phyloP scores from a whole-genome alignment of 2,329 filamentous ascomycete species.

The Microdochium paspali region DNA sequence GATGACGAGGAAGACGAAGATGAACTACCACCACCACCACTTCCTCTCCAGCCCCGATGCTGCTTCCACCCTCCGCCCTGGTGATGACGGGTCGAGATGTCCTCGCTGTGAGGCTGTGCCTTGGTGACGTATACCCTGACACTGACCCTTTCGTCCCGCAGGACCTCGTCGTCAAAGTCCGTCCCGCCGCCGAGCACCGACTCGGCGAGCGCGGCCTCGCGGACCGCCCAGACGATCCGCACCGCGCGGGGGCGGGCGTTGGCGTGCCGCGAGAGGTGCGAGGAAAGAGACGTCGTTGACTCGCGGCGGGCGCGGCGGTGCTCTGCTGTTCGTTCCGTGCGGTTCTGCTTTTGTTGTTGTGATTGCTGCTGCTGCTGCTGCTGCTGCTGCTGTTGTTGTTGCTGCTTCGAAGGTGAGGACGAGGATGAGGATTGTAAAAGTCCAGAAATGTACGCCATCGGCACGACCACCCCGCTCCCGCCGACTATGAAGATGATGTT shows the following conservation, averaged over 20 bases:
- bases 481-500: constrained; percentile 32
- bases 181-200: constrained; percentile 22
- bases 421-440: background rate
- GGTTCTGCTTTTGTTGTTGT: too few species aligned
- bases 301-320: background rate
- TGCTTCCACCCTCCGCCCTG: too few species aligned
- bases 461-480: constrained; percentile 33
- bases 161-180: constrained; percentile 18
- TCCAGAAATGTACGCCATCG: constrained; percentile 22
- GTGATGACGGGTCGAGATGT: background rate
- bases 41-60: background rate
- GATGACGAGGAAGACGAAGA: background rate
- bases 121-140: constrained; percentile 27
- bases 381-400: background rate
- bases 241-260: constrained; percentile 12
- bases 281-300: constrained; percentile 6
- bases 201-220: constrained; percentile 26
- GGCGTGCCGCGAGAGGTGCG: constrained; percentile 11
- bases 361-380: background rate
- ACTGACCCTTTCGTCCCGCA: constrained; percentile 13
- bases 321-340: too few species aligned
- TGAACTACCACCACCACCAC: background rate
- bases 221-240: constrained; percentile 32
- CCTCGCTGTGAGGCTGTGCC: background rate
- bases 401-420: background rate